These are phyloP conservation scores for Schwanniomyces etchellsii DNA, from an alignment of 1,139 yeast genomes.

Conservation along the genomic window DNA sequence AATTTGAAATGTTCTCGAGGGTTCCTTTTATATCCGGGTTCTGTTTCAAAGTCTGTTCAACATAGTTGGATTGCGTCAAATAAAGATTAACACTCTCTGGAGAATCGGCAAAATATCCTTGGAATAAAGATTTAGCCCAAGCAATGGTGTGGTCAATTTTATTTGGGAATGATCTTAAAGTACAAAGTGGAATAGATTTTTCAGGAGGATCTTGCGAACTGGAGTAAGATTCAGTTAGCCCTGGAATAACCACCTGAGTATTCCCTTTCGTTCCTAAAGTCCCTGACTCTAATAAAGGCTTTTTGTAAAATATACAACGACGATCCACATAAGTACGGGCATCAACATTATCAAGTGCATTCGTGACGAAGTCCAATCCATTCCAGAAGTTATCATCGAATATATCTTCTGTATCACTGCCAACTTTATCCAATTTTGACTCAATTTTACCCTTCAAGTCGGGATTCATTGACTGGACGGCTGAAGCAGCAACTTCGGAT, in stretches of 20 bases:
- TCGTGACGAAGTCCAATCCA: constrained; percentile 78
- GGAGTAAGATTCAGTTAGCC: constrained; percentile 89
- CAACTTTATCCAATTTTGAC: constrained; percentile 80
- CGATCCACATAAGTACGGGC: constrained; percentile 98
- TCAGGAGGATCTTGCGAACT: constrained; percentile 99
- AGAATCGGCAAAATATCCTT: constrained; percentile 85
- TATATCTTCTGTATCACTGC: constrained; percentile 83
- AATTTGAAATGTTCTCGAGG: constrained; percentile 68
- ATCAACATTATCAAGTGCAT: constrained; percentile 94
- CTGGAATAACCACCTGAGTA: constrained; percentile 93
- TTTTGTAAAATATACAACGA: constrained; percentile 88
- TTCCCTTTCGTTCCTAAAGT: constrained; percentile 98
- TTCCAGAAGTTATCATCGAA: constrained; percentile 89
- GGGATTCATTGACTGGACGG: constrained; percentile 82
- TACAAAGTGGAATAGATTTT: constrained; percentile 93
- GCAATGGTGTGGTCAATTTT: constrained; percentile 98
- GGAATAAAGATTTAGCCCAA: constrained; percentile 95
- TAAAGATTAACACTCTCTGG: constrained; percentile 92
- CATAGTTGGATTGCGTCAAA: constrained; percentile 86
- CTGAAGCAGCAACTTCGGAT: constrained; percentile 85
- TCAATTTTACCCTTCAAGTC: constrained; percentile 73
- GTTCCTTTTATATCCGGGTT: constrained; percentile 88
- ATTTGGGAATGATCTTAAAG: constrained; percentile 94
- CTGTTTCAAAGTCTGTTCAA: constrained; percentile 85
- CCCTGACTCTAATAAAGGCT: constrained; percentile 92